A percentile compares a stretch with the other conserved stretches of the same genome.
These are phyloP conservation scores for Trypanosoma scelopori DNA, from an alignment of 208 protist genomes.

Conservation along the genomic window DNA sequence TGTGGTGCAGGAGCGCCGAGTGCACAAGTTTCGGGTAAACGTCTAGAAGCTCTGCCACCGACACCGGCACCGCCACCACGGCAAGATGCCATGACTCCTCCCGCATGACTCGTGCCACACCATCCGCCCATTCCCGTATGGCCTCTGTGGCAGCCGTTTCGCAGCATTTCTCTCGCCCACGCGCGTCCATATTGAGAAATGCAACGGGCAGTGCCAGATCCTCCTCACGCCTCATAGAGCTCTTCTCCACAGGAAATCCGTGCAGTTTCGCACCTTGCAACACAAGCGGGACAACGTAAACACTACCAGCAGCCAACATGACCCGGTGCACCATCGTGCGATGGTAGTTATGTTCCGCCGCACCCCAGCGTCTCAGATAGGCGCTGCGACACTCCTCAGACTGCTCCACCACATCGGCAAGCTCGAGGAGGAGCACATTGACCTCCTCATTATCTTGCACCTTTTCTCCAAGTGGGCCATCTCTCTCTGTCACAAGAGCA, in stretches of 20 bases:
- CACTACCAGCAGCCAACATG: slow-evolving; percentile 3
- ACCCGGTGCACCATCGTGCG: slow-evolving; percentile 20
- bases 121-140: slow-evolving; percentile 14
- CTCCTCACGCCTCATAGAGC: slow-evolving; percentile 4
- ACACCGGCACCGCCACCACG: slow-evolving; percentile 39
- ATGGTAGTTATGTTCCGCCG: slow-evolving; percentile 28
- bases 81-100: slow-evolving; percentile 29
- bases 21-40: slow-evolving; percentile 22
- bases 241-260: not conserved
- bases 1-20: slow-evolving; percentile 41
- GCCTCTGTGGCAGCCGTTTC: slow-evolving; percentile 16
- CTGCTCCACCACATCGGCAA: slow-evolving; percentile 27
- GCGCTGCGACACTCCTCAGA: slow-evolving; percentile 5
- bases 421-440: slow-evolving; percentile 35
- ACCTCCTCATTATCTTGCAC: slow-evolving; percentile 15
- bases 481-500: slow-evolving; percentile 12
- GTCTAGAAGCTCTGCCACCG: slow-evolving; percentile 40
- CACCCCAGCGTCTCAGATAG: slow-evolving; percentile 27
- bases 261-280: not conserved
- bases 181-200: slow-evolving; percentile 20
- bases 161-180: not conserved
- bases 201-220: slow-evolving; percentile 7
- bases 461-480: not conserved
- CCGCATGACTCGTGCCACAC: slow-evolving; percentile 24
- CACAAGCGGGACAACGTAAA: slow-evolving; percentile 25